Evolutionary conservation across 129 eudicot species (phyloP).

Genomic region (Silybum marianum): DNA sequence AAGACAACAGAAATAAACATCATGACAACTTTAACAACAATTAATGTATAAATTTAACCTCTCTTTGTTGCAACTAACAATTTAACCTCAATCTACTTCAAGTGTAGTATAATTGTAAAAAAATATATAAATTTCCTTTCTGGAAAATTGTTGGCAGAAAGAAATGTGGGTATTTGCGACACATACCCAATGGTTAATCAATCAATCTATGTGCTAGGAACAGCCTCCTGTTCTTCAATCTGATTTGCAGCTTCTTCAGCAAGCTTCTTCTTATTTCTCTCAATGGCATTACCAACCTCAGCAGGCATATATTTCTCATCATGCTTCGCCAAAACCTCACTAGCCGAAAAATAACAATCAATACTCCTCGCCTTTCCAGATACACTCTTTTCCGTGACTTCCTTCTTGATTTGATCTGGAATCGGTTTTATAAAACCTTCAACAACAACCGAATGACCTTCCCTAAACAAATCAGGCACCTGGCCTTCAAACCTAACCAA

Average conservation of each 20-base stretch:
- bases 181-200: constrained; percentile 26
- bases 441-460: constrained; percentile 94
- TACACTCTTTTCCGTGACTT: constrained; percentile 37
- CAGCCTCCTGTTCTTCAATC: constrained; percentile 28
- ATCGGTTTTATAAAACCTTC: constrained; percentile 85
- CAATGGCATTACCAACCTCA: constrained; percentile 82
- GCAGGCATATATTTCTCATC: constrained; percentile 99
- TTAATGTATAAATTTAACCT: too few species aligned
- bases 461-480: constrained; percentile 91
- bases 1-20: constrained; percentile 19
- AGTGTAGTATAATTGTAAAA: constrained; percentile 14
- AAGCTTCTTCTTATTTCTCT: constrained; percentile 75
- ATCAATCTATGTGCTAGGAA: constrained; percentile 17
- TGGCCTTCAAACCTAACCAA: constrained; percentile 77
- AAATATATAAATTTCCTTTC: constrained; percentile 19
- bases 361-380: constrained; percentile 67
- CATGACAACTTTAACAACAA: constrained; percentile 36
- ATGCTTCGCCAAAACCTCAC: constrained; percentile 96
- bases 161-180: background rate
- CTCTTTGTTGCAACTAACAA: too few species aligned
- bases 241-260: constrained; percentile 35
- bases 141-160: constrained; percentile 18
- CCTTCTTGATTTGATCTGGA: constrained; percentile 46
- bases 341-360: constrained; percentile 77
- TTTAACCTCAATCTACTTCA: constrained; percentile 25